phyloP scores from a whole-genome alignment of 2,329 filamentous ascomycete genomes.

The Pseudocercospora fijiensis region DNA sequence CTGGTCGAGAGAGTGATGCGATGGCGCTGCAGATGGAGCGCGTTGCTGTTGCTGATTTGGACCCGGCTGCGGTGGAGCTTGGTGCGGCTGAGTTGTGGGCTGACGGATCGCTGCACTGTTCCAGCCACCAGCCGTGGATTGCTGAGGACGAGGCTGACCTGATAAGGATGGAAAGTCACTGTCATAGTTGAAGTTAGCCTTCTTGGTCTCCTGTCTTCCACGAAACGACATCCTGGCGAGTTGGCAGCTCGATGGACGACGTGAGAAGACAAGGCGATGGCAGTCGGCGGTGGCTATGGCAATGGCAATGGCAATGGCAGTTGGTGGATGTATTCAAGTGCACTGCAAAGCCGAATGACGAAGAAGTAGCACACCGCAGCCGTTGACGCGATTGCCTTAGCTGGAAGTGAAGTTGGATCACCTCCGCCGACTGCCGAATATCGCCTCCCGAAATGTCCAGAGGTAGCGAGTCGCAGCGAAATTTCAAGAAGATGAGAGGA shows the following conservation, averaged over 20 bases:
- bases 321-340: neutral
- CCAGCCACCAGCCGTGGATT: constrained; percentile 53
- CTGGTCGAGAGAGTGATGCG: constrained; percentile 52
- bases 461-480: neutral
- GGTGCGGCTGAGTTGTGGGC: constrained; percentile 39
- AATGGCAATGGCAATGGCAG: neutral
- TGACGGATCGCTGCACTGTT: constrained; percentile 58
- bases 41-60: constrained; percentile 45
- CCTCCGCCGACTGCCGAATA: neutral
- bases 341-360: neutral
- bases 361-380: neutral
- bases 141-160: constrained; percentile 56
- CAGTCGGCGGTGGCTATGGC: neutral
- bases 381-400: neutral
- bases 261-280: neutral
- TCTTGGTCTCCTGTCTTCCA: neutral
- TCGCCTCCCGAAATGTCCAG: neutral
- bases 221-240: constrained; percentile 7
- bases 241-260: neutral
- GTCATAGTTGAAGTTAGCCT: constrained; percentile 23
- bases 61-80: constrained; percentile 37
- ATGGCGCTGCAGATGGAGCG: constrained; percentile 46
- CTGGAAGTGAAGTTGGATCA: neutral
- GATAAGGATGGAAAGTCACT: constrained; percentile 65
- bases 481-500: neutral